Evolutionary conservation across 257 asterid genomes (phyloP), one percentile per base, ranked within the genome.

Genomic region (Salvia miltiorrhiza): DNA sequence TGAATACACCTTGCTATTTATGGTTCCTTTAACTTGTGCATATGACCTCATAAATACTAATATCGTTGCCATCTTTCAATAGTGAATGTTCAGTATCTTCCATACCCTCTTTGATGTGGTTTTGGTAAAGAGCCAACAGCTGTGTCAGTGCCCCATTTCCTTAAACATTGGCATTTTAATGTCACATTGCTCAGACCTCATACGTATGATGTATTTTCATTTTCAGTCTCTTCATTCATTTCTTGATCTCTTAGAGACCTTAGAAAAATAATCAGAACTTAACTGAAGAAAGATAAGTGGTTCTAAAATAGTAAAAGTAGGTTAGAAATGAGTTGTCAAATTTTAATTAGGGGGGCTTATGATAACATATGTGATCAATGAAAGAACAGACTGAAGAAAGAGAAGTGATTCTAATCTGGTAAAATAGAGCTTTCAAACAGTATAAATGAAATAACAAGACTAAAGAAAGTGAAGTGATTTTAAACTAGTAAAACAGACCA

Each of bases 401-500:
- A 44, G 50, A 32, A n/a, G 43, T 2, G 9, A 35, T 17, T 8
- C 19, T 32, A 57, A 57, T n/a, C 24, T 57, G 35, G 44, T 16
- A 16, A 28, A 55, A 26, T 13, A 8, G 20, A 74, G 57, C 41
- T 59, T 28, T 26, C 41, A 74, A 40, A 49, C 7, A 40, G 63
- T 28, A 50, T 24, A 17, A 47, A 16, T 16, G 23, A 44, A 4
- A 44, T 19, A 44, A 4, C 49, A 13, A 4, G 17, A 45, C 52
- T n/a, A 14, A 45, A 45, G 52, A 45, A 45, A 45, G 53, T 1
- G 53, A 48, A 24, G 19, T 20, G 20, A 63, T 37, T 37, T 37
- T 37, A 37, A 37, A 37, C 43, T 37, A 37, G 13, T 37, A 64
- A 19, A 75, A 16, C 56, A 19, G 56, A 90, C 97, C 96, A 82